These are phyloP conservation scores for Scleroderma citrinum DNA, from an alignment of 768 basidiomycete species.

Conservation along the genomic window DNA sequence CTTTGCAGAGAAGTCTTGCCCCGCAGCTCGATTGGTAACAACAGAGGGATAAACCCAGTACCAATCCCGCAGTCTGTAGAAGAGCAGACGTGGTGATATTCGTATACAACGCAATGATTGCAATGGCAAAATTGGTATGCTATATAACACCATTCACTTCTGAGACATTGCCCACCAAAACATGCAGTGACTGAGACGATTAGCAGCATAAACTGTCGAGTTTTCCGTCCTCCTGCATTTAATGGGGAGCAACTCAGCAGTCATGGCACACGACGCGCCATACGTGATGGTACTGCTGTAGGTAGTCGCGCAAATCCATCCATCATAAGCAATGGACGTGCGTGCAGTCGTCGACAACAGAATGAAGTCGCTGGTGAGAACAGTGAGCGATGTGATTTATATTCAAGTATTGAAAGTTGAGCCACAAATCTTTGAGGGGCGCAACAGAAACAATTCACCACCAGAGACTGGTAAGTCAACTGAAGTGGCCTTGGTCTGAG, in stretches of 20 bases:
- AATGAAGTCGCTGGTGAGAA: conserved; percentile 52
- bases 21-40: conserved; percentile 52
- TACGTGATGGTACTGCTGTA: conserved; percentile 57
- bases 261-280: conserved; percentile 38
- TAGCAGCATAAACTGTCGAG: conserved; percentile 44
- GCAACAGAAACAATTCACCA: too few relatives aligned
- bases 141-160: background rate
- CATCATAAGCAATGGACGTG: conserved; percentile 44
- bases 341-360: conserved; percentile 52
- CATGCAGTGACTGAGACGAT: conserved; percentile 53
- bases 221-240: conserved; percentile 51
- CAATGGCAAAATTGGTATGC: conserved; percentile 32
- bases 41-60: conserved; percentile 40
- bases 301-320: conserved; percentile 54
- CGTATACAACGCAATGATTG: conserved; percentile 46
- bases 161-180: conserved; percentile 35
- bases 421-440: too few relatives aligned
- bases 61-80: conserved; percentile 48
- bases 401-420: too few relatives aligned
- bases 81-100: conserved; percentile 44
- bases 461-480: too few relatives aligned
- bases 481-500: too few relatives aligned
- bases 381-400: conserved; percentile 10
- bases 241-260: conserved; percentile 50
- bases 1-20: conserved; percentile 48